Percentiles rank a stretch among this genome's conserved stretches.
phyloP scores from a whole-genome alignment of 495 filamentous ascomycete genomes.

The Xylaria sp. region DNA sequence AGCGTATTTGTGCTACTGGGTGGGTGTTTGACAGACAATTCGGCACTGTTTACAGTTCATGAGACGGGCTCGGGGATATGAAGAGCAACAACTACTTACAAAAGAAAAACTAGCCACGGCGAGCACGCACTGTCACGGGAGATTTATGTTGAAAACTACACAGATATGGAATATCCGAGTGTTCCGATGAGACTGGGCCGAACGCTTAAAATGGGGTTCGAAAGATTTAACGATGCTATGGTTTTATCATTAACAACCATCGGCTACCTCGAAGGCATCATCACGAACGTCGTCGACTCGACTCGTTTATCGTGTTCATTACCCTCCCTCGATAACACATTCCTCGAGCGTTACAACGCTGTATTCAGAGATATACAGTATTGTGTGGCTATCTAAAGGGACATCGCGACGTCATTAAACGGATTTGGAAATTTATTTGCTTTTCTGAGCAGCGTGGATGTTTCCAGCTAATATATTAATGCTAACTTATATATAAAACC shows the following conservation, averaged over 20 bases:
- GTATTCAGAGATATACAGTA: background rate
- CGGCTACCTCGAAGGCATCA: background rate
- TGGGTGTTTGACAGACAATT: background rate
- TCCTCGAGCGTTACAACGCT: background rate
- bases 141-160: too few relatives aligned
- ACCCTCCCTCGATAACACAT: background rate
- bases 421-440: background rate
- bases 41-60: background rate
- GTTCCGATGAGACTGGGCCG: background rate
- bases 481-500: background rate
- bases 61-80: background rate
- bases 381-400: background rate
- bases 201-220: background rate
- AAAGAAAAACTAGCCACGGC: background rate
- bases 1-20: background rate
- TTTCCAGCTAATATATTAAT: background rate
- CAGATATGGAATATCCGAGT: too few relatives aligned
- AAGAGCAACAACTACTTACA: background rate
- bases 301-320: background rate
- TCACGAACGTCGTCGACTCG: background rate
- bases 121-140: too few relatives aligned
- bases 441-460: background rate
- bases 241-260: background rate
- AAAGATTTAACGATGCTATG: background rate
- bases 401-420: background rate